Conservation (phyloP, 768 basidiomycete genomes). For the Leccinum subtestaceum region DNA sequence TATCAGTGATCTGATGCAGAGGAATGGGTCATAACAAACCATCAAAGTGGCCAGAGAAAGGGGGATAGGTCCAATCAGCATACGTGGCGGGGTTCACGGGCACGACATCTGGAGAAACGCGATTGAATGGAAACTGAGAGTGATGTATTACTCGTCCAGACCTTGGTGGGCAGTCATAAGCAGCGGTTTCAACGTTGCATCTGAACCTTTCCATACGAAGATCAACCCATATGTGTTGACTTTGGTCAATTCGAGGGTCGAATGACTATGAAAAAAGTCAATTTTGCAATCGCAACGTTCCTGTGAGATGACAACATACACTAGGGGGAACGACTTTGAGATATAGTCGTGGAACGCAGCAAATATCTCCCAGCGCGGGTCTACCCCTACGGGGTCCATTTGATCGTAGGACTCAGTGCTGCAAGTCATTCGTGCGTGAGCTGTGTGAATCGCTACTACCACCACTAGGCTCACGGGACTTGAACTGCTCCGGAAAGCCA, state of each 20-base stretch:
- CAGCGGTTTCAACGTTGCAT: constrained; percentile 50
- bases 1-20: background rate
- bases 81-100: constrained; percentile 58
- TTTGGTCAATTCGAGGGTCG: constrained; percentile 48
- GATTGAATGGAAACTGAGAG: background rate
- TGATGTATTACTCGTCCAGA: constrained; percentile 21
- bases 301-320: constrained; percentile 35
- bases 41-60: constrained; percentile 62
- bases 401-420: constrained; percentile 54
- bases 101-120: constrained; percentile 52
- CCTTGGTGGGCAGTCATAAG: constrained; percentile 55
- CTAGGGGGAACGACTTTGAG: constrained; percentile 54
- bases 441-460: background rate
- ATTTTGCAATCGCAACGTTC: background rate
- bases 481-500: constrained; percentile 43
- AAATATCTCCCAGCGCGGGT: constrained; percentile 56
- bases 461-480: constrained; percentile 34
- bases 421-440: constrained; percentile 7
- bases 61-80: constrained; percentile 56
- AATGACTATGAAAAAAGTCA: constrained; percentile 37
- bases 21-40: constrained; percentile 30
- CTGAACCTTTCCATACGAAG: constrained; percentile 54
- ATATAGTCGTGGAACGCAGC: constrained; percentile 56
- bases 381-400: constrained; percentile 46
- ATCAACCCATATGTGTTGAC: constrained; percentile 64